A percentile compares a stretch with the other conserved stretches of the same genome.
phyloP scores from a whole-genome alignment of 257 asterid genomes.

The Penstemon barbatus region DNA sequence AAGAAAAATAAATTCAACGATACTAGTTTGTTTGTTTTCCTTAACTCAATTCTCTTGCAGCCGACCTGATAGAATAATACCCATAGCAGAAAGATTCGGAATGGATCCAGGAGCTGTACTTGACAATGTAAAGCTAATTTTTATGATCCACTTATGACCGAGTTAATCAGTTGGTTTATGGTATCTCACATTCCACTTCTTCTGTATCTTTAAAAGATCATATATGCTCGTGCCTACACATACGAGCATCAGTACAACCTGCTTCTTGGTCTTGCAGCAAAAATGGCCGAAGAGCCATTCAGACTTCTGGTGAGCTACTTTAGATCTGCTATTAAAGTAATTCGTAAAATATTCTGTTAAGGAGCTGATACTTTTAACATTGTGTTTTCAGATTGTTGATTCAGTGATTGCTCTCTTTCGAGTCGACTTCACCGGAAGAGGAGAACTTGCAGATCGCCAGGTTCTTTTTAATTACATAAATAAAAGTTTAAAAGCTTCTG shows the following conservation, averaged over 20 bases:
- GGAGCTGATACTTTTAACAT: conserved; percentile 24
- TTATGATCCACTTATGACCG: conserved; percentile 6
- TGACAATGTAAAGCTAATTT: conserved; percentile 65
- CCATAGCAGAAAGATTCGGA: conserved; percentile 97
- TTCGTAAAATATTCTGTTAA: conserved; percentile 15
- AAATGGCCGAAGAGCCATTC: conserved; percentile 99
- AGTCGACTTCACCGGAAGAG: conserved; percentile 97
- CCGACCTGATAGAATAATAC: conserved; percentile 94
- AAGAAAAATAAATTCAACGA: not conserved
- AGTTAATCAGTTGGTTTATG: conserved; percentile 5
- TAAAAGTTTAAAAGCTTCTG: conserved; percentile 2
- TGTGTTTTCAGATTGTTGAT: conserved; percentile 75
- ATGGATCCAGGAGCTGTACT: conserved; percentile 99
- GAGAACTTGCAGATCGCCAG: conserved; percentile 99
- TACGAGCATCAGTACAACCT: conserved; percentile 97
- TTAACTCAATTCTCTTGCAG: conserved; percentile 51
- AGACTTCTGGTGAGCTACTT: conserved; percentile 74
- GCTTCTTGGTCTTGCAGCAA: conserved; percentile 96
- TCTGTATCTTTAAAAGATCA: conserved; percentile 52
- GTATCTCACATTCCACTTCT: conserved; percentile 20
- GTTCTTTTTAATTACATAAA: conserved; percentile 30
- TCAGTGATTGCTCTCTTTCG: conserved; percentile 95
- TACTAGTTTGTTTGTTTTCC: conserved; percentile 26
- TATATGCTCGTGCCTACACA: conserved; percentile 98
- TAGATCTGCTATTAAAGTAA: conserved; percentile 5